These are phyloP conservation scores for Poronia punctata DNA, from an alignment of 495 filamentous ascomycete genomes.

Conservation along the genomic window DNA sequence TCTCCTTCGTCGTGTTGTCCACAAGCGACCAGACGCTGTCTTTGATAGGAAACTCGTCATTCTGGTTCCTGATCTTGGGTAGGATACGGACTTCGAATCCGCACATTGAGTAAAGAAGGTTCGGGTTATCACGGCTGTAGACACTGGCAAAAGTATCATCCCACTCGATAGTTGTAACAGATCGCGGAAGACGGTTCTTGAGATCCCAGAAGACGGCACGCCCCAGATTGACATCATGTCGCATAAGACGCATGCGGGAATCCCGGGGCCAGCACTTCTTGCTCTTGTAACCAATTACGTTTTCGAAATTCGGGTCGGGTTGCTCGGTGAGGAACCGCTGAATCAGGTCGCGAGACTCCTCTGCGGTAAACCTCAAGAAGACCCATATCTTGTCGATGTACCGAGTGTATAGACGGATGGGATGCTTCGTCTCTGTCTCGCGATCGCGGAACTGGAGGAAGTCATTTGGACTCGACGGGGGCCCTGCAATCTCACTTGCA, in stretches of 20 bases:
- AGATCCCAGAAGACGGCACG: constrained; percentile 98
- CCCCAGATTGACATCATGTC: constrained; percentile 97
- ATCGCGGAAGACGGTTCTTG: constrained; percentile 92
- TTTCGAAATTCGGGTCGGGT: constrained; percentile 98
- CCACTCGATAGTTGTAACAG: constrained; percentile 97
- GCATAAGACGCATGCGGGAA: constrained; percentile 95
- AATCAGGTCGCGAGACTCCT: constrained; percentile 93
- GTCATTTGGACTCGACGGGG: constrained; percentile 94
- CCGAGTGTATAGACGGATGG: constrained; percentile 91
- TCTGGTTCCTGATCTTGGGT: constrained; percentile 90
- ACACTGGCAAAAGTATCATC: constrained; percentile 99
- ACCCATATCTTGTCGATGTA: constrained; percentile 99
- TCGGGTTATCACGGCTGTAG: constrained; percentile 97
- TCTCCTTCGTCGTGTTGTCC: constrained; percentile 91
- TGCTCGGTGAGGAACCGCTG: constrained; percentile 98
- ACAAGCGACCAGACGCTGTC: constrained; percentile 98
- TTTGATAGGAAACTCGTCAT: constrained; percentile 94
- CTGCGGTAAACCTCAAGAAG: constrained; percentile 85
- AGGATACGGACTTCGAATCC: constrained; percentile 97
- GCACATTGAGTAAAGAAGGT: constrained; percentile 94
- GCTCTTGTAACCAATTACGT: constrained; percentile 97
- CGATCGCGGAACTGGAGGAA: constrained; percentile 96
- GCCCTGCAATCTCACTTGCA: constrained; percentile 93
- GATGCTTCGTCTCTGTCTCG: constrained; percentile 83
- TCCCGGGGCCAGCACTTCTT: constrained; percentile 99